Conservation (phyloP, 257 asterid genomes). For the Gentiana straminea region DNA sequence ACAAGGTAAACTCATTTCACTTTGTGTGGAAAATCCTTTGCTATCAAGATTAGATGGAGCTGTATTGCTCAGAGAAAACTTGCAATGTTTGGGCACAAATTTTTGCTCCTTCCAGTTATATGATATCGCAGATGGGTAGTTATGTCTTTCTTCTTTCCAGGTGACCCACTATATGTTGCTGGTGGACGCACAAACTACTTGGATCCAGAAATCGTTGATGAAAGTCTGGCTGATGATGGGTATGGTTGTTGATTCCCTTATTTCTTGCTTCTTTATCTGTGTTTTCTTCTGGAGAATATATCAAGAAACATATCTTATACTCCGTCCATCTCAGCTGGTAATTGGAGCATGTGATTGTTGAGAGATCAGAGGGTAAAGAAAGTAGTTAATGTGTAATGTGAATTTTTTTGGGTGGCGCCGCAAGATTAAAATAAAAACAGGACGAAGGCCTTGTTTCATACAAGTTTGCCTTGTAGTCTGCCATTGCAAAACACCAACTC, state of each 20-base stretch:
- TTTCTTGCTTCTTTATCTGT: too few species aligned
- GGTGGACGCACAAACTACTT: conserved; percentile 64
- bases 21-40: background rate
- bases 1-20: background rate
- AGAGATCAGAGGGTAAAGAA: too few species aligned
- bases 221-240: conserved; percentile 83
- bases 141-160: conserved; percentile 30
- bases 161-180: conserved; percentile 77
- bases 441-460: too few species aligned
- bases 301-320: too few species aligned
- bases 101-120: background rate
- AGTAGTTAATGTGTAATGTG: too few species aligned
- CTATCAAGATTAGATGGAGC: background rate
- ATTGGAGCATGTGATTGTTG: too few species aligned
- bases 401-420: too few species aligned
- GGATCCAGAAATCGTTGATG: conserved; percentile 33
- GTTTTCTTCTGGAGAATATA: too few species aligned
- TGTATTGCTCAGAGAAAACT: background rate
- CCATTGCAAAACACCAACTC: too few species aligned
- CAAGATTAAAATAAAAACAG: too few species aligned
- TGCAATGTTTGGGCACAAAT: background rate
- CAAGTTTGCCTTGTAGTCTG: too few species aligned
- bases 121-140: conserved; percentile 3
- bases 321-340: too few species aligned
- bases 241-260: conserved; percentile 9